These are phyloP conservation scores for Lepidium africanum DNA, from an alignment of 345 rosid species.

Conservation along the genomic window DNA sequence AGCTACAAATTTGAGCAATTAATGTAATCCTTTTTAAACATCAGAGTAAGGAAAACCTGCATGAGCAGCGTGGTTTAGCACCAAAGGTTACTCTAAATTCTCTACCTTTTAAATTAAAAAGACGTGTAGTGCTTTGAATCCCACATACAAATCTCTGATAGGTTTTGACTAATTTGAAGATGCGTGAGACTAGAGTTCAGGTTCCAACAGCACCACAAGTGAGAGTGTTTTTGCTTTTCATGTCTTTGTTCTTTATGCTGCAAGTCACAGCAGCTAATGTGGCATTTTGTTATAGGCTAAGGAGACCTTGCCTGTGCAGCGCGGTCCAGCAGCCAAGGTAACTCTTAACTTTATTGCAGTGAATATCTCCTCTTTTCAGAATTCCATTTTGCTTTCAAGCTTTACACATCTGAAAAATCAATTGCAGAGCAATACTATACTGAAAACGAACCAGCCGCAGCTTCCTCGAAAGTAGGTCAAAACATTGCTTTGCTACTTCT, in stretches of 20 bases:
- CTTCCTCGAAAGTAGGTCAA: conserved; percentile 41
- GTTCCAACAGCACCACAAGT: conserved; percentile 28
- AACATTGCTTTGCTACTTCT: neutral
- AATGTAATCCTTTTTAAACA: neutral
- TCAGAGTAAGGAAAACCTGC: conserved; percentile 3
- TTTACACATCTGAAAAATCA: conserved; percentile 1
- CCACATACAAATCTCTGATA: conserved; percentile 17
- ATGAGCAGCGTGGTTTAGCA: neutral
- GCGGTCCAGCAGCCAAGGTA: conserved; percentile 19
- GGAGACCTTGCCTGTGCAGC: conserved; percentile 4
- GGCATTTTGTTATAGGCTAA: conserved; percentile 15
- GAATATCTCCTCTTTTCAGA: neutral
- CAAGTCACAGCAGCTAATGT: conserved; percentile 1
- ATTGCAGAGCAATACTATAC: conserved; percentile 40
- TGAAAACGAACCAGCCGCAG: conserved; percentile 28
- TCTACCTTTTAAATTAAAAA: neutral
- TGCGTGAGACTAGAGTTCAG: conserved; percentile 32
- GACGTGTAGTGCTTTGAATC: neutral
- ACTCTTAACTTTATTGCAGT: neutral
- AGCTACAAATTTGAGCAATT: neutral
- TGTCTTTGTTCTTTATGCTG: neutral
- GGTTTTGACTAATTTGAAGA: conserved; percentile 37
- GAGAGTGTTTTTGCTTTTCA: conserved; percentile 35
- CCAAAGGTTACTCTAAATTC: neutral
- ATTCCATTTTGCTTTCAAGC: neutral